phyloP scores from a whole-genome alignment of 1,284 basidiomycete genomes.

The Salmacisia buchloeana region DNA sequence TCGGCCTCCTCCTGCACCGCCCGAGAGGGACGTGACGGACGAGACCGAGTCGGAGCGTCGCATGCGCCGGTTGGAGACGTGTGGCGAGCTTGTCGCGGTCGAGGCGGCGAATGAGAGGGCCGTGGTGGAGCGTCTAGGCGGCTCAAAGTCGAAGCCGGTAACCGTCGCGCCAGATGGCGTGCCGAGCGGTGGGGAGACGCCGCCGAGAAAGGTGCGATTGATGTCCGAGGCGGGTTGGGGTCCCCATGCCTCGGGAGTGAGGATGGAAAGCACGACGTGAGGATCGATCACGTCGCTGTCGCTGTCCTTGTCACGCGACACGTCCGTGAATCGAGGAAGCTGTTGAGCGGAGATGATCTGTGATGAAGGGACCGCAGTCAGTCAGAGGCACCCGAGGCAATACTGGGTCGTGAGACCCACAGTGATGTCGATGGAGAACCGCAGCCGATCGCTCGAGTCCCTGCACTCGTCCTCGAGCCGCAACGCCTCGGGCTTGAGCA shows the following conservation, averaged over 20 bases:
- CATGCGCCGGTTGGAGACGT: not conserved
- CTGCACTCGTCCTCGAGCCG: slow-evolving; percentile 55
- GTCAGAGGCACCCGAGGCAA: too few relatives aligned
- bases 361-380: too few relatives aligned
- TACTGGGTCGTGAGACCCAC: too few relatives aligned
- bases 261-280: slow-evolving; percentile 30
- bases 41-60: not conserved
- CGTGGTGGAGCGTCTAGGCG: not conserved
- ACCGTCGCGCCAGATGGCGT: not conserved
- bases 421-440: slow-evolving; percentile 28
- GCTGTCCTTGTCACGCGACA: slow-evolving; percentile 23
- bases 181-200: not conserved
- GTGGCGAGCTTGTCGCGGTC: slow-evolving; percentile 8
- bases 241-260: slow-evolving; percentile 35
- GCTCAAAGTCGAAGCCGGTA: not conserved
- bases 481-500: slow-evolving; percentile 79
- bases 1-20: not conserved
- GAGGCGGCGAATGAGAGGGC: slow-evolving; percentile 3
- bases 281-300: slow-evolving; percentile 36
- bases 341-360: slow-evolving; percentile 87
- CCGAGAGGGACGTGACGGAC: not conserved
- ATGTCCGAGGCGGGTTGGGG: slow-evolving; percentile 19
- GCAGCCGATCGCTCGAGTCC: slow-evolving; percentile 22
- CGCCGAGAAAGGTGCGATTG: not conserved
- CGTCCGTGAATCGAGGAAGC: slow-evolving; percentile 58